Conservation (phyloP, 345 rosid species). For the Citrus mangshanensis region DNA sequence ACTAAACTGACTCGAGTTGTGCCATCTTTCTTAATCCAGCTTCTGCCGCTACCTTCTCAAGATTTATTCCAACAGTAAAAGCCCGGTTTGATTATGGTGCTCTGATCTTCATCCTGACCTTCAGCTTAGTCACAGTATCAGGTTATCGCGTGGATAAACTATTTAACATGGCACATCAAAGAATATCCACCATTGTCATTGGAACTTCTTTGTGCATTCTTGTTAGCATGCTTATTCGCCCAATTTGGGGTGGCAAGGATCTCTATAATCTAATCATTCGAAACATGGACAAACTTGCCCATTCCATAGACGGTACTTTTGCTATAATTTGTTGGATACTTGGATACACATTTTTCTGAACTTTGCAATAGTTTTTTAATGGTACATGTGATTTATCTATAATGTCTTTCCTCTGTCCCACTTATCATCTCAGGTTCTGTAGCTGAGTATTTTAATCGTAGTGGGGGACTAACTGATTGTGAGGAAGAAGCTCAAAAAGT, state of each 20-base stretch:
- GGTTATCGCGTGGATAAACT: slow-evolving; percentile 36
- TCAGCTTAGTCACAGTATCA: slow-evolving; percentile 37
- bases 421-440: slow-evolving; percentile 35
- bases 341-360: not conserved
- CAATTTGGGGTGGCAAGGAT: slow-evolving; percentile 45
- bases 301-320: slow-evolving; percentile 35
- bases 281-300: slow-evolving; percentile 43
- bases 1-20: not conserved
- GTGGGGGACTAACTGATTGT: slow-evolving; percentile 9
- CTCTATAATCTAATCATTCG: slow-evolving; percentile 19
- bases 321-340: no score
- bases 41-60: slow-evolving; percentile 37
- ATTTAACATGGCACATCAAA: slow-evolving; percentile 32
- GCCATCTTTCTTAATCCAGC: slow-evolving; percentile 20
- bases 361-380: not conserved
- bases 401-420: not conserved
- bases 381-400: not conserved
- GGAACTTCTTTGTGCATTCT: slow-evolving; percentile 39
- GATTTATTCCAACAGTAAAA: slow-evolving; percentile 37
- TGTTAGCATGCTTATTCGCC: slow-evolving; percentile 33
- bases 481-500: slow-evolving; percentile 20
- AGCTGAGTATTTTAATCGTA: slow-evolving; percentile 23
- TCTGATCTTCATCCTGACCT: slow-evolving; percentile 48
- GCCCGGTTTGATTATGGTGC: slow-evolving; percentile 40
- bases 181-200: slow-evolving; percentile 33